A percentile compares a stretch with the other conserved stretches of the same genome.
Conservation (phyloP, 2,329 filamentous ascomycete genomes). For the Atkinsonella texensis region DNA sequence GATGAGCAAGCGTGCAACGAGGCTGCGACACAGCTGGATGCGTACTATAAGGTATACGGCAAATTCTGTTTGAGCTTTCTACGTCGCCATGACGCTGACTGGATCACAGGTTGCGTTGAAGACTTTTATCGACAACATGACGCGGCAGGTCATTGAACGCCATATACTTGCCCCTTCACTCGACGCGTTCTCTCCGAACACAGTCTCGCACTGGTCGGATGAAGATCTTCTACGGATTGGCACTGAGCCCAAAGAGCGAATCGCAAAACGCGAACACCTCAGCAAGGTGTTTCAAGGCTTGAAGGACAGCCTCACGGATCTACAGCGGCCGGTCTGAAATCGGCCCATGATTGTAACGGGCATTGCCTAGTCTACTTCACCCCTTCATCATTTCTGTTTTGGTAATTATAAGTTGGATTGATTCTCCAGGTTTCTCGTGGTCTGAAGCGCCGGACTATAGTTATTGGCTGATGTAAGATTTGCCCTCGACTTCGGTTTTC, state of each 20-base stretch:
- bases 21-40: constrained; percentile 9
- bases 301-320: not conserved
- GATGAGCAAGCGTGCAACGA: constrained; percentile 11
- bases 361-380: not conserved
- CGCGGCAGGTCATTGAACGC: constrained; percentile 12
- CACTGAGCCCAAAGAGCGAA: not conserved
- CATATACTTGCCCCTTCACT: constrained; percentile 11
- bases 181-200: constrained; percentile 6
- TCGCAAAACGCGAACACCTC: not conserved
- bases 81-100: not conserved
- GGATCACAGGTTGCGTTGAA: constrained; percentile 9
- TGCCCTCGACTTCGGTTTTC: not conserved
- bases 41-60: constrained; percentile 13
- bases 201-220: constrained; percentile 2
- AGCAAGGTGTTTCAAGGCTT: not conserved
- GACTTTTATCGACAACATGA: constrained; percentile 15
- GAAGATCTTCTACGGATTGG: constrained; percentile 2
- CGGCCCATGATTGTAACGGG: too few relatives aligned
- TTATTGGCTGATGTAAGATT: not conserved
- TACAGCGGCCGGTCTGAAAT: not conserved
- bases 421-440: not conserved
- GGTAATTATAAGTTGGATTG: constrained; percentile 2
- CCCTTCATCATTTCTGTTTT: constrained; percentile 2
- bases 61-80: not conserved
- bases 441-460: not conserved